phyloP scores from a whole-genome alignment of 129 eudicot genomes.

The Cynara cardunculus region DNA sequence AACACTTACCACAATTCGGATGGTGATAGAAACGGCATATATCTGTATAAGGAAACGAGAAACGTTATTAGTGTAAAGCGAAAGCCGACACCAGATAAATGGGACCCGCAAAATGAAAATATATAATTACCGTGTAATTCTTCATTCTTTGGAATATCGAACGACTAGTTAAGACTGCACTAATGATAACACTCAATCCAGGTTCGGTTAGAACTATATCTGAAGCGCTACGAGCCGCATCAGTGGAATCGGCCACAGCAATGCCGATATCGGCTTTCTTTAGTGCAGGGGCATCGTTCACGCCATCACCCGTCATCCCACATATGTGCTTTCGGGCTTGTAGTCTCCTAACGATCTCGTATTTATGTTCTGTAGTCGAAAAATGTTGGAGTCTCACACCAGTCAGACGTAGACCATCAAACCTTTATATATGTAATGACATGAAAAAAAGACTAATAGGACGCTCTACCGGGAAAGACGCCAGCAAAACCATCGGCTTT shows the following conservation, averaged over 20 bases:
- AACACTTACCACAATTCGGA: slow-evolving; percentile 87
- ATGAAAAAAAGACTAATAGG: no score
- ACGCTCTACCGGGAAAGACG: slow-evolving; percentile 72
- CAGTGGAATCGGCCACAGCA: slow-evolving; percentile 86
- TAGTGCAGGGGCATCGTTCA: slow-evolving; percentile 86
- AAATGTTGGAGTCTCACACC: background rate
- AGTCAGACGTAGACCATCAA: background rate
- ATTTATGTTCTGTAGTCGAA: slow-evolving; percentile 59
- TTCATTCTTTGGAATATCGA: slow-evolving; percentile 90
- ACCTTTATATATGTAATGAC: no score
- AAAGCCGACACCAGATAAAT: background rate
- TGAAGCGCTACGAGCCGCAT: slow-evolving; percentile 93
- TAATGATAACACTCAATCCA: slow-evolving; percentile 83
- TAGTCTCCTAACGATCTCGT: slow-evolving; percentile 75
- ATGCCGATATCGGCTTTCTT: slow-evolving; percentile 87
- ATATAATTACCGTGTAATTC: slow-evolving; percentile 64
- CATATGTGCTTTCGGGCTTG: slow-evolving; percentile 76
- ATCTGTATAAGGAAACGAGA: slow-evolving; percentile 43
- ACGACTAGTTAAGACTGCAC: slow-evolving; percentile 92
- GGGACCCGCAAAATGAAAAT: background rate
- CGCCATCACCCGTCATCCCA: slow-evolving; percentile 98
- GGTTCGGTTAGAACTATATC: slow-evolving; percentile 92
- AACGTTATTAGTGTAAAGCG: background rate
- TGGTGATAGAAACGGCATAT: slow-evolving; percentile 94
- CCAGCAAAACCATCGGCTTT: slow-evolving; percentile 97